phyloP scores from a whole-genome alignment of 768 basidiomycete species.

The Suillus bovinus region DNA sequence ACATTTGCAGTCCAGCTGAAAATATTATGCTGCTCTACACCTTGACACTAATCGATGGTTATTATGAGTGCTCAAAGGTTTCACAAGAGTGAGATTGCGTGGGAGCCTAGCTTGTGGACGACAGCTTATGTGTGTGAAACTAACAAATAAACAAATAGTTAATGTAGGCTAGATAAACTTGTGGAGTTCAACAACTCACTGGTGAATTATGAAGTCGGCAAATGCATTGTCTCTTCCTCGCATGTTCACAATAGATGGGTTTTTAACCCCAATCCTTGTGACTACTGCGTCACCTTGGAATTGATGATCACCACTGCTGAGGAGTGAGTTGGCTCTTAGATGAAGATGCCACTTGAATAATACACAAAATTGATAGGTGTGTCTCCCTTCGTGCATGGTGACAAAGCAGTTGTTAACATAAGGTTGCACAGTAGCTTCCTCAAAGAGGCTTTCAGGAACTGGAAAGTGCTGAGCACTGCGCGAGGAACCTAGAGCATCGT shows the following conservation, averaged over 20 bases:
- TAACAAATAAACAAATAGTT: background rate
- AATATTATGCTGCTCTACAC: background rate
- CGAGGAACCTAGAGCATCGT: background rate
- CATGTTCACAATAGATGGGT: conserved; percentile 14
- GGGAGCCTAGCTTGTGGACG: background rate
- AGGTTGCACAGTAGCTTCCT: conserved; percentile 8
- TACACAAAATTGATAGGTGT: conserved; percentile 3
- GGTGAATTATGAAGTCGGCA: conserved; percentile 12
- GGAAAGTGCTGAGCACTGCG: background rate
- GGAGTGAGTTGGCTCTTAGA: conserved; percentile 4
- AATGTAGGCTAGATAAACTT: background rate
- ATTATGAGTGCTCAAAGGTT: background rate
- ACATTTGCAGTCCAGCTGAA: background rate
- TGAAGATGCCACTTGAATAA: conserved; percentile 14
- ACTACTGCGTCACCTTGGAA: conserved; percentile 10
- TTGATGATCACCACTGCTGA: background rate
- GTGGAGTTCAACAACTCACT: conserved; percentile 8
- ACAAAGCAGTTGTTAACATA: conserved; percentile 15
- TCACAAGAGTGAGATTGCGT: conserved; percentile 1
- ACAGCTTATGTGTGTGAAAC: conserved; percentile 2
- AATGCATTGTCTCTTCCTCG: background rate
- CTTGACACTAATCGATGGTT: background rate
- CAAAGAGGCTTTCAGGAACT: conserved; percentile 8
- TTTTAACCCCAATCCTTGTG: conserved; percentile 4
- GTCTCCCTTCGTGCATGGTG: background rate